These are phyloP conservation scores for Thelonectria blattea DNA, from an alignment of 2,329 filamentous ascomycete species.

Conservation along the genomic window DNA sequence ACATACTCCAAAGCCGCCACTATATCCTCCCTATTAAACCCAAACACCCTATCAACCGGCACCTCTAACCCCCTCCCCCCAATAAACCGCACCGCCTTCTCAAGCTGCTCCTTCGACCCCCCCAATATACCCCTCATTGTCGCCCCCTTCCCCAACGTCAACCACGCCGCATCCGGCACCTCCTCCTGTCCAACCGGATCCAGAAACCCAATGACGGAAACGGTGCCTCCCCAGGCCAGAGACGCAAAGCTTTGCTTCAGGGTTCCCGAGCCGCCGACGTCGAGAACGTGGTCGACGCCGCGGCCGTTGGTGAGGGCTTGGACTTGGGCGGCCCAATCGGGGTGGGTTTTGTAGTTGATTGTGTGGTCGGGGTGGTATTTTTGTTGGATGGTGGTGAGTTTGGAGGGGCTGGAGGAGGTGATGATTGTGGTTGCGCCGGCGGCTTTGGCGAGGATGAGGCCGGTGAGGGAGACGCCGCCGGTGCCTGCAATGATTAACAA, in stretches of 20 bases:
- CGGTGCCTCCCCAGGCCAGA: constrained; percentile 51
- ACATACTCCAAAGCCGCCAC: not conserved
- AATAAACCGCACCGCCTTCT: constrained; percentile 3
- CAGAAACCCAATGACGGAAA: constrained; percentile 53
- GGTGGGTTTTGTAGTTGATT: constrained; percentile 56
- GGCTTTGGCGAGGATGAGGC: constrained; percentile 54
- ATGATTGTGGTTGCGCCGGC: constrained; percentile 52
- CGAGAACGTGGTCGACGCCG: constrained; percentile 50
- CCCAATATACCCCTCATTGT: constrained; percentile 9
- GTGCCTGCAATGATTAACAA: constrained; percentile 43
- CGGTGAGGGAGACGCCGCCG: constrained; percentile 53
- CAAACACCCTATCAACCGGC: not conserved
- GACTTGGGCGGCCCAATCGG: constrained; percentile 53
- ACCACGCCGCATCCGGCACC: constrained; percentile 1
- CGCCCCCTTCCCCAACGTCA: constrained; percentile 5
- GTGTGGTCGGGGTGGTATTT: constrained; percentile 50
- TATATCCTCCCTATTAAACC: not conserved
- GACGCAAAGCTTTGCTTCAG: constrained; percentile 52
- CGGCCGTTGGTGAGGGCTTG: constrained; percentile 48
- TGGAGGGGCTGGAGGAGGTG: constrained; percentile 52
- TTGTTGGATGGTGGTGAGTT: constrained; percentile 46
- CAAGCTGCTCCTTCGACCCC: constrained; percentile 19
- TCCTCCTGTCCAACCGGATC: not conserved
- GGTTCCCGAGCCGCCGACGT: constrained; percentile 49
- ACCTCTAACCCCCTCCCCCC: not conserved